Conservation (phyloP, 306 rosid species). For the Glycine soja region DNA sequence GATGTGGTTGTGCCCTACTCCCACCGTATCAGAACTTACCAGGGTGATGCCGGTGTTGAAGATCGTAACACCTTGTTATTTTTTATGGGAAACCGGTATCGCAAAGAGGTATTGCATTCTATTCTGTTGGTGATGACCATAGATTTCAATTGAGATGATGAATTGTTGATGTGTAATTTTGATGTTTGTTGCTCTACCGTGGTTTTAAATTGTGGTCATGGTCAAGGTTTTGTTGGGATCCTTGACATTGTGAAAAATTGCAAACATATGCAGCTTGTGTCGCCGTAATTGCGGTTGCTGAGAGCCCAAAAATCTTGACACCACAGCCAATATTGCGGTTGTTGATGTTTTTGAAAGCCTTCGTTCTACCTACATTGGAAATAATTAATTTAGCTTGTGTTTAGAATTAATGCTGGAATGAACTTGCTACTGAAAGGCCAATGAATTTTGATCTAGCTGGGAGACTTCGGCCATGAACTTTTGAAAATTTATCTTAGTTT, state of each 20-base stretch:
- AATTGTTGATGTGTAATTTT: conserved; percentile 8
- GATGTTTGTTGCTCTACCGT: not conserved
- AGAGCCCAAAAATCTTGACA: not conserved
- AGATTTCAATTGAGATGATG: conserved; percentile 1
- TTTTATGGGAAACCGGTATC: conserved; percentile 94
- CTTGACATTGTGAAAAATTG: not conserved
- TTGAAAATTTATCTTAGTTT: conserved; percentile 1
- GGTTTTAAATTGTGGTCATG: not conserved
- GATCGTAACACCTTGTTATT: conserved; percentile 76
- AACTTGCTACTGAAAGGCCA: not conserved
- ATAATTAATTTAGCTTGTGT: not conserved
- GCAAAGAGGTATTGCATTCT: conserved; percentile 75
- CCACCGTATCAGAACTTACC: conserved; percentile 69
- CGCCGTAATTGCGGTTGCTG: not conserved
- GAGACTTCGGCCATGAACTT: conserved; percentile 5
- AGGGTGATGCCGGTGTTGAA: conserved; percentile 59
- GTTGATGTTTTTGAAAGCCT: conserved; percentile 34
- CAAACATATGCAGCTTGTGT: not conserved
- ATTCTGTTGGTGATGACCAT: not conserved
- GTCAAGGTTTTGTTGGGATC: not conserved
- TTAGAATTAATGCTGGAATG: not conserved
- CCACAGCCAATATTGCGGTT: not conserved
- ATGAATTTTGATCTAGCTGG: conserved; percentile 16
- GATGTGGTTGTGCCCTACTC: conserved; percentile 89
- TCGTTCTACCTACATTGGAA: conserved; percentile 45